phyloP scores from a whole-genome alignment of 2,329 filamentous ascomycete species.

The Aspergillus sergii region DNA sequence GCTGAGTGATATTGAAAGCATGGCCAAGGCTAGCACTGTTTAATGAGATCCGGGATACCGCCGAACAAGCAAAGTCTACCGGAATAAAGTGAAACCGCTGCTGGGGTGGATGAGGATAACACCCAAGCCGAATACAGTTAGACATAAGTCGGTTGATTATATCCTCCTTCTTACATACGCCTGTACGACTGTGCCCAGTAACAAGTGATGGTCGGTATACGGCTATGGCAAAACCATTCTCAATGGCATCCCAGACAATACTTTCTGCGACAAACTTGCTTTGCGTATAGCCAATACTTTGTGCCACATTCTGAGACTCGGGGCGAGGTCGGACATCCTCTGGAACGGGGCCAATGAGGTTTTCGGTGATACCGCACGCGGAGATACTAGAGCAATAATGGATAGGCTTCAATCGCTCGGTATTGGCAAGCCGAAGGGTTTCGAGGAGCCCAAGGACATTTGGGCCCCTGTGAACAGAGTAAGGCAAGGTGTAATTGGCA shows the following conservation, averaged over 20 bases:
- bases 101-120: constrained; percentile 15
- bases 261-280: constrained; percentile 26
- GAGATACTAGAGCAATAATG: constrained; percentile 24
- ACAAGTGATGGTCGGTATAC: constrained; percentile 25
- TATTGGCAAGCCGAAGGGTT: constrained; percentile 15
- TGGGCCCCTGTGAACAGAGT: constrained; percentile 11
- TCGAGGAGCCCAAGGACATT: constrained; percentile 14
- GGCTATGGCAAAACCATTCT: constrained; percentile 20
- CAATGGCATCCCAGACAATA: constrained; percentile 20
- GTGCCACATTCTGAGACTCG: not conserved
- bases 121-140: constrained; percentile 15
- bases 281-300: constrained; percentile 20
- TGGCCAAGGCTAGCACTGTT: constrained; percentile 14
- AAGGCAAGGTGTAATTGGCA: constrained; percentile 17
- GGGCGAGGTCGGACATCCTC: constrained; percentile 13
- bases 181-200: constrained; percentile 19
- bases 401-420: constrained; percentile 15
- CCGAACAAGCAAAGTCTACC: constrained; percentile 18
- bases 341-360: constrained; percentile 1
- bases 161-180: constrained; percentile 20
- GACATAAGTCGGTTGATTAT: constrained; percentile 20
- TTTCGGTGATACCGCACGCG: constrained; percentile 16
- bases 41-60: constrained; percentile 17
- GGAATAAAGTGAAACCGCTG: constrained; percentile 19
- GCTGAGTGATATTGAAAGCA: constrained; percentile 22